These are phyloP conservation scores for Ophiobolus disseminans DNA, from an alignment of 2,329 filamentous ascomycete species.

Conservation along the genomic window DNA sequence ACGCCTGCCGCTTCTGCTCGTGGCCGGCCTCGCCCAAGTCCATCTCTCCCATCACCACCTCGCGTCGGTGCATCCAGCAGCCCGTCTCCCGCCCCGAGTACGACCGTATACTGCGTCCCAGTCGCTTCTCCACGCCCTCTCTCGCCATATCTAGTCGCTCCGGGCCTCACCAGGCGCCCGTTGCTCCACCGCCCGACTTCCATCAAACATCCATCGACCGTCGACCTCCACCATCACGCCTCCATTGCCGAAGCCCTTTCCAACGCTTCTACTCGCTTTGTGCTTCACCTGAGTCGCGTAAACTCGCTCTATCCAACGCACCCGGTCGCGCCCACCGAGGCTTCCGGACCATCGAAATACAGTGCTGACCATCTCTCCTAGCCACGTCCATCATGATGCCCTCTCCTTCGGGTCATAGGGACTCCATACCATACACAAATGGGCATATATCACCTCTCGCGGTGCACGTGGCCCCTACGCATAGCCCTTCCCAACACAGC, in stretches of 20 bases:
- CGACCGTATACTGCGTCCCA: conserved; percentile 16
- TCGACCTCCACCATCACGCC: conserved; percentile 50
- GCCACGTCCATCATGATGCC: conserved; percentile 69
- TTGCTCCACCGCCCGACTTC: conserved; percentile 31
- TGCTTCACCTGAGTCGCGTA: conserved; percentile 54
- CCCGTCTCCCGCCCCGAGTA: conserved; percentile 22
- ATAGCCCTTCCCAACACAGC: conserved; percentile 62
- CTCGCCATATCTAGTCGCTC: conserved; percentile 18
- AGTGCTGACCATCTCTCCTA: conserved; percentile 55
- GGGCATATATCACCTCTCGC: conserved; percentile 67
- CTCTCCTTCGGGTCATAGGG: conserved; percentile 68
- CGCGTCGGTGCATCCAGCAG: conserved; percentile 40
- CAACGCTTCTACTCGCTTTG: conserved; percentile 38
- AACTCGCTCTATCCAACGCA: conserved; percentile 44
- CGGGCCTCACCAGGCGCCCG: conserved; percentile 28
- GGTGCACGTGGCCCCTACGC: conserved; percentile 54
- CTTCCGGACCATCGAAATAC: conserved; percentile 42
- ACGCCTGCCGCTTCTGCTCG: conserved; percentile 24
- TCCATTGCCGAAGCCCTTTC: conserved; percentile 38
- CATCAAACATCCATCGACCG: conserved; percentile 43
- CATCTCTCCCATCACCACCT: conserved; percentile 44
- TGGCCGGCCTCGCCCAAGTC: conserved; percentile 39
- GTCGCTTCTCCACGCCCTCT: conserved; percentile 21
- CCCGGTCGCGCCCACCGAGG: conserved; percentile 42
- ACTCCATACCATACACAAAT: conserved; percentile 70